These are phyloP conservation scores for Plasmodium cynomolgi DNA, from an alignment of 169 alveolate species.

Conservation along the genomic window DNA sequence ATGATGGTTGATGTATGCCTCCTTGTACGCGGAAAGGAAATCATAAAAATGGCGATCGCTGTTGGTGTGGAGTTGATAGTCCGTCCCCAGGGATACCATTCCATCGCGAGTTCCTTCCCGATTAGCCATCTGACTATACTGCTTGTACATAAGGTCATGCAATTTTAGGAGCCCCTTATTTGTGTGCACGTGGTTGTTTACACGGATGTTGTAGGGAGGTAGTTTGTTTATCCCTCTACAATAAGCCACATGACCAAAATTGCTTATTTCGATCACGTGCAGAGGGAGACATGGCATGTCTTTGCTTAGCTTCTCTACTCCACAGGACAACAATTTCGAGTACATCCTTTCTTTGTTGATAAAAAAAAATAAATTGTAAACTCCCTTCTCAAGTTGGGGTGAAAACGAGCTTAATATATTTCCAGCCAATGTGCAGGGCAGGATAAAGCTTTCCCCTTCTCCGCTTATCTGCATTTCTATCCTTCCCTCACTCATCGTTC, in stretches of 20 bases:
- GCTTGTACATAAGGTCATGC: constrained; percentile 7
- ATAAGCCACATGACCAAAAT: background rate
- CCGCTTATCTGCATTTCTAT: constrained; percentile 68
- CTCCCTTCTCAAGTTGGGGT: constrained; percentile 49
- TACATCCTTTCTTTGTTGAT: constrained; percentile 35
- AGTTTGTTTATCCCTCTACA: background rate
- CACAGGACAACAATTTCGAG: constrained; percentile 17
- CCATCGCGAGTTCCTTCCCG: background rate
- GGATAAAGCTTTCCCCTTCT: constrained; percentile 6
- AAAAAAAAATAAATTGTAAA: constrained; percentile 33
- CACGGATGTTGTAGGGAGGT: background rate
- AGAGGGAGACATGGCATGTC: constrained; percentile 3
- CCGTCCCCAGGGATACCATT: constrained; percentile 1
- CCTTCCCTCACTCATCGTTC: constrained; percentile 15
- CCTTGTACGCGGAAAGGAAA: constrained; percentile 35
- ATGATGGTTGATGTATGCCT: constrained; percentile 10
- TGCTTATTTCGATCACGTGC: constrained; percentile 49
- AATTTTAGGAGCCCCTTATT: constrained; percentile 31
- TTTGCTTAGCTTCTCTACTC: background rate
- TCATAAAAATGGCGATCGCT: constrained; percentile 45
- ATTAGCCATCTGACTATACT: background rate
- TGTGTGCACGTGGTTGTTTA: constrained; percentile 32
- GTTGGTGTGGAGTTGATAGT: constrained; percentile 28
- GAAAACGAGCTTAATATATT: constrained; percentile 53
- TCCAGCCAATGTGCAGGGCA: constrained; percentile 13